Evolutionary conservation across 805 yeast species (phyloP), one percentile per base, ranked within the genome.

Genomic region (Sporopachydermia quercuum): DNA sequence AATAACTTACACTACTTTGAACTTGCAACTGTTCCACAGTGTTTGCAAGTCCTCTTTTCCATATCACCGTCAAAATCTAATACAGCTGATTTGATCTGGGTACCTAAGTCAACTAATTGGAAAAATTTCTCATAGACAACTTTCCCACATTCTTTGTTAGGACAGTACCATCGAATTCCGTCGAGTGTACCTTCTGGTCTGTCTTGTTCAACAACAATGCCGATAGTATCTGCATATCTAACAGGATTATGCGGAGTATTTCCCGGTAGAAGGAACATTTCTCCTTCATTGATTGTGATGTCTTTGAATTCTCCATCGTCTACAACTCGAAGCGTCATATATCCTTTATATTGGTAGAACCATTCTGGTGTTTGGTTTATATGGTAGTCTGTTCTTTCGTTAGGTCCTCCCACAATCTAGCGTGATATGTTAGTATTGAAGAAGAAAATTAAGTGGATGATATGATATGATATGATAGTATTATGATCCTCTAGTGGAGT

Each of bases 341-440:
- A 64, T 2, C 96, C 96, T 57, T 83, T 83, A 55, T 79, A 72
- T 66, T 81, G 89, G 59, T 79, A 76, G 56, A 87, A 87, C 73
- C 85, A 87, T 52, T 87, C 96, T 1, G 96, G 96, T 0, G 96
- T 87, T 50, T 84, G 93, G 53, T 87, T 87, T 38, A 87, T 73
- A 53, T 87, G 96, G 55, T 84, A 87, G 55, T 87, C 96, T 0
- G 94, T 86, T 42, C 96, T 67, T 51, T 78, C 94, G 55, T 87
- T 87, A 3, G 96, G 96, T 0, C 96, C 96, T 13, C 96, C 96
- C 1, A 87, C 94, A 39, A 86, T 76, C 65, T 60, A 38, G 4
- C 16, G 15, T 13, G n/a, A 16, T 18, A 6, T 6, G 6, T 36
- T 16, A 5, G 14, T 36, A 23, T 13, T 36, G 13, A 15, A 18